phyloP scores from a whole-genome alignment of 768 basidiomycete species.

The Fomitopsis pulvina region DNA sequence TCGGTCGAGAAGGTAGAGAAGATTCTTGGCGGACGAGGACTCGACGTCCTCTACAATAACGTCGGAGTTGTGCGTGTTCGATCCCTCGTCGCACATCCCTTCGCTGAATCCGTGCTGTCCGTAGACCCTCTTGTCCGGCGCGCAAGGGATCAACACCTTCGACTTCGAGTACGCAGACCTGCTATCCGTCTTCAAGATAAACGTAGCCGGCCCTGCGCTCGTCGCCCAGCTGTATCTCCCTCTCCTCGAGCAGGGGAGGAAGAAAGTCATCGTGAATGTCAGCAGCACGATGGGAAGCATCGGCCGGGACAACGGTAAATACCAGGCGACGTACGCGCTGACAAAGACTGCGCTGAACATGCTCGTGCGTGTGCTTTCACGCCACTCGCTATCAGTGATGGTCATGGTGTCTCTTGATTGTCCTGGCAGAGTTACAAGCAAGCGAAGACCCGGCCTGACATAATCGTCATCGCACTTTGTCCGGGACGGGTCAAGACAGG shows the following conservation, averaged over 20 bases:
- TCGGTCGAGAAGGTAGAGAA: slow-evolving; percentile 17
- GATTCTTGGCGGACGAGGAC: slow-evolving; percentile 22
- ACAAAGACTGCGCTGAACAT: slow-evolving; percentile 33
- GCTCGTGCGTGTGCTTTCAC: slow-evolving; percentile 26
- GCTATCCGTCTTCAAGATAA: slow-evolving; percentile 19
- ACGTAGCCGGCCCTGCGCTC: slow-evolving; percentile 30
- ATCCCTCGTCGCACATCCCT: too few relatives aligned
- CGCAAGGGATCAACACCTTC: too few relatives aligned
- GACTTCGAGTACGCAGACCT: slow-evolving; percentile 19
- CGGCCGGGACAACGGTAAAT: slow-evolving; percentile 16
- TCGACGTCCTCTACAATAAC: slow-evolving; percentile 35
- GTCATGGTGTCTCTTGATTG: background rate
- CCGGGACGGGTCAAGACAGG: slow-evolving; percentile 15
- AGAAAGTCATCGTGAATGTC: slow-evolving; percentile 28
- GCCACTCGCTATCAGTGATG: background rate
- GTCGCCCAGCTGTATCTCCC: slow-evolving; percentile 26
- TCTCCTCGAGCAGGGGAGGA: slow-evolving; percentile 24
- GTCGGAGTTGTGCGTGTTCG: slow-evolving; percentile 27
- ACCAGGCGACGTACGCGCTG: slow-evolving; percentile 25
- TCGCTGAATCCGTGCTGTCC: too few relatives aligned
- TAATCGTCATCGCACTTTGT: slow-evolving; percentile 7
- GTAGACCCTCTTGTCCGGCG: too few relatives aligned
- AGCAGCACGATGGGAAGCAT: slow-evolving; percentile 26
- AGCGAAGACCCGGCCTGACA: slow-evolving; percentile 7
- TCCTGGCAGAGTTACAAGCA: slow-evolving; percentile 11